Conservation (phyloP, 1,284 basidiomycete species). For the Ustilago vetiveriae region DNA sequence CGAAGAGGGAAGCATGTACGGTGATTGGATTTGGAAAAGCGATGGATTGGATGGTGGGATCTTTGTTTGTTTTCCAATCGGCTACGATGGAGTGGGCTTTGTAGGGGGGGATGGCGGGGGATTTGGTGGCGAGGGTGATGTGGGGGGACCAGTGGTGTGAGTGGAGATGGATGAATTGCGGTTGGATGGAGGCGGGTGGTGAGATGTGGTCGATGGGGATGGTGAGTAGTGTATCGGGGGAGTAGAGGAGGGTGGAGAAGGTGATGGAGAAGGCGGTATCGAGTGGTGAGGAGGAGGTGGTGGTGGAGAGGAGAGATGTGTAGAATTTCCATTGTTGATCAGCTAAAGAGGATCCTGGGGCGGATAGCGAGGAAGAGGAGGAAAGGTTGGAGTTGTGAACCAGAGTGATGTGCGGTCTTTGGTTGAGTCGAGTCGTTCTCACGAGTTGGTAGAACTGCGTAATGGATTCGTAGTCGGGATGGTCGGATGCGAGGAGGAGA, state of each 20-base stretch:
- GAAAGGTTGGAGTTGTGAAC: constrained; percentile 71
- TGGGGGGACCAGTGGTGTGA: constrained; percentile 71
- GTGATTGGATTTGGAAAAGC: not conserved
- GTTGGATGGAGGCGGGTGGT: not conserved
- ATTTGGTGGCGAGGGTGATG: constrained; percentile 87
- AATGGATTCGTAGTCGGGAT: not conserved
- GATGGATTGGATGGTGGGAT: not conserved
- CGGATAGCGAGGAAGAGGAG: not conserved
- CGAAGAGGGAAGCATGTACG: constrained; percentile 18
- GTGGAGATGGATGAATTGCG: constrained; percentile 17
- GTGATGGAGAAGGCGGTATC: not conserved
- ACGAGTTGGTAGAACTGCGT: constrained; percentile 21
- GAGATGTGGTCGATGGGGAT: constrained; percentile 9
- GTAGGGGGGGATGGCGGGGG: constrained; percentile 73
- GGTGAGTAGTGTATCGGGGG: constrained; percentile 1
- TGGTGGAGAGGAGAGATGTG: constrained; percentile 5
- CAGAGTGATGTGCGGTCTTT: constrained; percentile 83
- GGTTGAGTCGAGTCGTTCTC: constrained; percentile 71
- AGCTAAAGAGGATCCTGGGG: not conserved
- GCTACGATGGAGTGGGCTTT: constrained; percentile 77
- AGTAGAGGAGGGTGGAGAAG: constrained; percentile 12
- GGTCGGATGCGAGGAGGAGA: not conserved
- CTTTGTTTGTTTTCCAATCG: not conserved
- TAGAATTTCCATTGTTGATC: constrained; percentile 26
- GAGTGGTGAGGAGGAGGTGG: no score